Evolutionary conservation across 495 filamentous ascomycete species (phyloP), one percentile per base, ranked within the genome.

Genomic region (Cenococcum geophilum): DNA sequence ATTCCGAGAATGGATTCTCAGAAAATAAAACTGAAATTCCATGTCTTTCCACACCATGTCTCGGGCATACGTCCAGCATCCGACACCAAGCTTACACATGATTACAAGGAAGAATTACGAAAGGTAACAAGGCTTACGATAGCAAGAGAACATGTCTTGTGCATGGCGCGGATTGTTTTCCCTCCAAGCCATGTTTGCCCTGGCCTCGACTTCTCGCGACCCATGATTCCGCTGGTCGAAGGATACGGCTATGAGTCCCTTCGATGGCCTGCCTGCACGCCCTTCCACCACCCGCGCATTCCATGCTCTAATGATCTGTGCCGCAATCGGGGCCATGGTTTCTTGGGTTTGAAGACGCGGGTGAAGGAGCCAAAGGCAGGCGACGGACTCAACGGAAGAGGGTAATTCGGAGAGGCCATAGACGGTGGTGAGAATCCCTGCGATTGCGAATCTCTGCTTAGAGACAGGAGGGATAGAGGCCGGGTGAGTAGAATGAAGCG

Each of bases 211-310:
- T 58, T 83, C 71, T 55, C 93, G 74, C 1, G 82, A 77, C 4
- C 92, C 92, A 74, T 97, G 93, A 67, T 98, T 98, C 27, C 92
- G 77, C 71, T 92, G 88, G 68, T 97, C 93, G 68, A 92, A 93
- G 1, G 88, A 80, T 12, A 92, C 83, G 21, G 86, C 88, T 56
- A 97, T 86, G 49, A 97, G 69, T 4, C 87, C 83, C 58, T 68
- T 71, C 16, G 68, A 63, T 55, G 58, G 53, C 45, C 63, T 58
- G 57, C 62, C 63, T n/a, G 60, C 18, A n/a, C 59, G 35, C 61
- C 65, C 65, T 12, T 63, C 45, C 35, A 57, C 62, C 42, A 69
- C 60, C 27, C 64, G 65, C 14, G 67, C 67, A 67, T 86, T 85
- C 83, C 84, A 89, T 62, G 81, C 77, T 37, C 69, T 62, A 49